A percentile compares a stretch with the other conserved stretches of the same genome.
phyloP scores from a whole-genome alignment of 75 land plant species.

The Isoetes taiwanensis region DNA sequence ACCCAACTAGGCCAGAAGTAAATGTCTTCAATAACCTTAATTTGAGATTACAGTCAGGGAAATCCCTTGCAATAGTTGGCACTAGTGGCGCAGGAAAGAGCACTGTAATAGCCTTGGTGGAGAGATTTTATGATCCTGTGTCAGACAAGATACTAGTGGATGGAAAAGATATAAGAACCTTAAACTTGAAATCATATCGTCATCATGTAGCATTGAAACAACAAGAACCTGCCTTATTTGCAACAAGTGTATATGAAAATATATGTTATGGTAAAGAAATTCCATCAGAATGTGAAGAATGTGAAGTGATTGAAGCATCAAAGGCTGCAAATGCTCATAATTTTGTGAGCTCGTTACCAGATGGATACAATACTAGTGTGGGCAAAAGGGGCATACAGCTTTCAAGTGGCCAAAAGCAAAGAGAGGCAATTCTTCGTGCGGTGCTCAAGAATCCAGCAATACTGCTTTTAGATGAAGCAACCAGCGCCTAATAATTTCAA shows the following conservation, averaged over 20 bases:
- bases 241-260: background rate
- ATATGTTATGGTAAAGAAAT: background rate
- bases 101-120: background rate
- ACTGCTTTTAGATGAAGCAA: background rate
- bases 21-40: background rate
- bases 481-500: too few relatives aligned
- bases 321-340: conserved; percentile 5
- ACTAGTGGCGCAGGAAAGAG: conserved; percentile 4
- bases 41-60: background rate
- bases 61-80: background rate
- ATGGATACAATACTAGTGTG: background rate
- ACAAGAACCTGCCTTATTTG: conserved; percentile 2
- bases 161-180: background rate
- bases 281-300: background rate
- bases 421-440: background rate
- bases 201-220: background rate
- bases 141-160: background rate
- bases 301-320: background rate
- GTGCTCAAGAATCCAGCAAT: conserved; percentile 1
- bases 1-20: background rate
- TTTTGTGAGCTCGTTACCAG: conserved; percentile 1
- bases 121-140: conserved; percentile 6
- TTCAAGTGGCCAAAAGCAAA: conserved; percentile 4
- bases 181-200: background rate
- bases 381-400: background rate